Base-by-base conservation (phyloP, 1,139 yeast genomes). In the Geotrichum carabidarum region DNA sequence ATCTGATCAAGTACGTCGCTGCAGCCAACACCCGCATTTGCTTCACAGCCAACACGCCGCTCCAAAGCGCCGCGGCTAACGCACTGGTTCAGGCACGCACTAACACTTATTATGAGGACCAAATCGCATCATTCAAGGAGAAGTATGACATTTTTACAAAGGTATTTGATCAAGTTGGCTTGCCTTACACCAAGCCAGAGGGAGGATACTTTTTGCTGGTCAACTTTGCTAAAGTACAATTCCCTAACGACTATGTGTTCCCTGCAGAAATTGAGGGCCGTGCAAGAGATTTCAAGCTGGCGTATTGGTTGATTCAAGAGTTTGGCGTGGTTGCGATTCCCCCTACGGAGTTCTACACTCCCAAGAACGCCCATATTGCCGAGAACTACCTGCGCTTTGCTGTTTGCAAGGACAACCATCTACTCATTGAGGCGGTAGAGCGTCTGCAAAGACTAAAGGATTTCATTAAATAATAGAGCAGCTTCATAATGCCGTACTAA, bases 321-420 rank as follows among this genome's bases (percentile, higher is more conserved):
- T 71, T 93, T 55, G 99, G 99, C 3, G 95, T 93, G 47, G 98
- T 94, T 22, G 86, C 95, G 4, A 91, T 93, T 62, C 99, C 99
- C 9, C 98, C 98, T 34, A 86, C 96, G 7, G 99, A 91, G 70
- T 93, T 93, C 68, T 83, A 88, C 66, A 79, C 81, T 45, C 78
- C 80, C 48, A 83, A 86, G 68, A 80, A 81, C 57, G 91, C 87
- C 35, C 78, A 80, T 57, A 81, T 84, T 14, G 90, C 93, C 53
- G 96, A 90, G 67, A 85, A 87, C 63, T 81, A 90, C 68, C 75
- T 93, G 59, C 82, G 99, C 68, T 91, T 93, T 70, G 98, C 99
- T 14, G 95, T 93, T 14, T 93, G 99, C 76, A 93, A 93, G 73
- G 96, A 86, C 64, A 95, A 93, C 68, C 76, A 74, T 6, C 76